Percentiles rank a stretch among this genome's conserved stretches.
Evolutionary conservation across 345 rosid genomes (phyloP).

Genomic region (Brassica incana): DNA sequence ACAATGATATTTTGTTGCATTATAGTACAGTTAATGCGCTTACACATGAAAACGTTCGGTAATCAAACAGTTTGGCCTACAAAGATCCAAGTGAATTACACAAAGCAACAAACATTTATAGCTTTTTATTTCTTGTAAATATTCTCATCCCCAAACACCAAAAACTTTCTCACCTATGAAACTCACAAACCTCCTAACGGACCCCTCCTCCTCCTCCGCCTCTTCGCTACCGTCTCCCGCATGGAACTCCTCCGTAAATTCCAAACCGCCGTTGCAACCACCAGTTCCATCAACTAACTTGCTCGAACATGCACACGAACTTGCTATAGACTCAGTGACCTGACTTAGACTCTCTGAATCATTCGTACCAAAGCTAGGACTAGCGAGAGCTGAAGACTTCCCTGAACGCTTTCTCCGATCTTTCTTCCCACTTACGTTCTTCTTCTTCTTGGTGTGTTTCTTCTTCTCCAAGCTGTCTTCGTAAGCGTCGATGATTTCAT

Average conservation of each 20-base stretch:
- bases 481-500: constrained; percentile 72
- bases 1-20: constrained; percentile 28
- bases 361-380: not conserved
- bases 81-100: not conserved
- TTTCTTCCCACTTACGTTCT: constrained; percentile 25
- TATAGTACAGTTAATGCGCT: constrained; percentile 9
- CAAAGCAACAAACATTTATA: not conserved
- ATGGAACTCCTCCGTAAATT: constrained; percentile 17
- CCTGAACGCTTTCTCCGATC: constrained; percentile 48
- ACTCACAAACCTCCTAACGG: constrained; percentile 50
- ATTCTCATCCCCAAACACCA: constrained; percentile 59
- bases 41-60: constrained; percentile 9
- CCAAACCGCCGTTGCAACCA: constrained; percentile 1
- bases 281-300: constrained; percentile 19
- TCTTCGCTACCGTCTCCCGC: constrained; percentile 24
- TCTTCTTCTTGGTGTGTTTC: constrained; percentile 34
- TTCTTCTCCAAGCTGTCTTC: constrained; percentile 53
- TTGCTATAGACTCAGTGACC: constrained; percentile 22
- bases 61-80: constrained; percentile 7
- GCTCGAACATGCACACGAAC: not conserved
- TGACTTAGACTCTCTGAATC: constrained; percentile 21
- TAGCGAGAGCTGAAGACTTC: constrained; percentile 6
- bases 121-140: not conserved
- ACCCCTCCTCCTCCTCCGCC: constrained; percentile 46
- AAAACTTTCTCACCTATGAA: constrained; percentile 75